Conservation (phyloP, 2,329 filamentous ascomycete genomes). For the Cordyceps tenuipes region DNA sequence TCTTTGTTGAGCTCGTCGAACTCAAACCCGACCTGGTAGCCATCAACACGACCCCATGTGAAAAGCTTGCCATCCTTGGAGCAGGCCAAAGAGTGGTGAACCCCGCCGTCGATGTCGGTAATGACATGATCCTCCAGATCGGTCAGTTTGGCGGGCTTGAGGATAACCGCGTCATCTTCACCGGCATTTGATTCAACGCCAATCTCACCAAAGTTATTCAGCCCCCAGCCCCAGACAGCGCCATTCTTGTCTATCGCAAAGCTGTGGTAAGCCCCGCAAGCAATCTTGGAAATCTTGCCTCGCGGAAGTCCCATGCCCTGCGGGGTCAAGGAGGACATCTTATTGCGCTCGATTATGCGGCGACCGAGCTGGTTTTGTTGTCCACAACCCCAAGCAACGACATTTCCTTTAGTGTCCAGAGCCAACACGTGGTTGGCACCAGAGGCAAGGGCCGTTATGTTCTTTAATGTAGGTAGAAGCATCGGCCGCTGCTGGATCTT, state of each 20-base stretch:
- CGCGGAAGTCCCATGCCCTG: slow-evolving; percentile 50
- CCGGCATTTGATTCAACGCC: slow-evolving; percentile 51
- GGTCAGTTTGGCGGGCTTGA: slow-evolving; percentile 60
- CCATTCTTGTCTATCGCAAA: slow-evolving; percentile 68
- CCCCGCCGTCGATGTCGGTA: slow-evolving; percentile 57
- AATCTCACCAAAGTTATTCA: slow-evolving; percentile 81
- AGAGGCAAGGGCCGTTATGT: slow-evolving; percentile 54
- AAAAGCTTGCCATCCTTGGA: slow-evolving; percentile 49
- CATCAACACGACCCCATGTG: slow-evolving; percentile 52
- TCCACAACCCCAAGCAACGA: slow-evolving; percentile 64
- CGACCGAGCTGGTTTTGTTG: slow-evolving; percentile 59
- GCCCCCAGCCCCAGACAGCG: slow-evolving; percentile 71
- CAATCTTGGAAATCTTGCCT: slow-evolving; percentile 46
- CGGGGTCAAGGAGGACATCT: slow-evolving; percentile 51
- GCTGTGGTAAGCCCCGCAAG: slow-evolving; percentile 70
- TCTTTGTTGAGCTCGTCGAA: slow-evolving; percentile 41
- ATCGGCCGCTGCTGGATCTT: slow-evolving; percentile 42
- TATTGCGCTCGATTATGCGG: slow-evolving; percentile 52
- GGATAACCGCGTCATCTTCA: slow-evolving; percentile 54
- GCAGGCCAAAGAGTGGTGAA: slow-evolving; percentile 65
- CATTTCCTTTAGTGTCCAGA: slow-evolving; percentile 54
- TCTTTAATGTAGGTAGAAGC: slow-evolving; percentile 54
- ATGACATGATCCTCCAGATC: slow-evolving; percentile 58
- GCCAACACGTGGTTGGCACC: slow-evolving; percentile 67
- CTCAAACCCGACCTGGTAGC: slow-evolving; percentile 46